Conservation (phyloP, 2,329 filamentous ascomycete species). For the Phyllachora maydis region DNA sequence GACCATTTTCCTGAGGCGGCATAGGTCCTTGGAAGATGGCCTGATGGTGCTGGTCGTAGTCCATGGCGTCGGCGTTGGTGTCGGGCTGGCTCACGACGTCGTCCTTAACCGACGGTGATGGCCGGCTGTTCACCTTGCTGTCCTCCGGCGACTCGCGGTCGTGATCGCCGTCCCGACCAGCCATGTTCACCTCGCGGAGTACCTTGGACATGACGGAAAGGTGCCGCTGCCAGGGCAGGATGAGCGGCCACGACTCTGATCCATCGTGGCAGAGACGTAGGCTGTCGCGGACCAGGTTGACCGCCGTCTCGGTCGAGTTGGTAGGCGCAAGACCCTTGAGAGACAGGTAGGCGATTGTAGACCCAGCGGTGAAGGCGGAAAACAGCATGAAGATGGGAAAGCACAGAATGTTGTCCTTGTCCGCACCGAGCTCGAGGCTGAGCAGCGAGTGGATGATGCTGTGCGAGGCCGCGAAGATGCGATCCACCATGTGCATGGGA, state of each 20-base stretch:
- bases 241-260: slow-evolving; percentile 36
- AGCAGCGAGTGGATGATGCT: slow-evolving; percentile 33
- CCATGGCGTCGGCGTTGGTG: slow-evolving; percentile 33
- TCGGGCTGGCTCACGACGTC: slow-evolving; percentile 33
- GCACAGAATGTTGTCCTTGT: slow-evolving; percentile 36
- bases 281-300: slow-evolving; percentile 34
- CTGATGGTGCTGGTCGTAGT: slow-evolving; percentile 26
- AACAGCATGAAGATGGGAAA: slow-evolving; percentile 45
- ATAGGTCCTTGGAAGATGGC: slow-evolving; percentile 11
- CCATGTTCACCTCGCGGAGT: slow-evolving; percentile 27
- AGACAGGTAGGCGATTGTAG: slow-evolving; percentile 40
- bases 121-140: slow-evolving; percentile 10
- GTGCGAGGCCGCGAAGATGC: slow-evolving; percentile 36
- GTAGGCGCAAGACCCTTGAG: slow-evolving; percentile 36
- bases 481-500: slow-evolving; percentile 29
- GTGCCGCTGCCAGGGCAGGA: slow-evolving; percentile 37
- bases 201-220: slow-evolving; percentile 41
- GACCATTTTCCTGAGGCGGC: slow-evolving; percentile 18
- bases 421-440: slow-evolving; percentile 31
- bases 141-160: slow-evolving; percentile 17
- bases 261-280: slow-evolving; percentile 37
- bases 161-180: slow-evolving; percentile 10
- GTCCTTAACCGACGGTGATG: slow-evolving; percentile 26
- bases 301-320: slow-evolving; percentile 34
- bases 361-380: slow-evolving; percentile 37